These are phyloP conservation scores for Fraxinus nigra DNA, from an alignment of 305 asterid genomes.

Conservation along the genomic window DNA sequence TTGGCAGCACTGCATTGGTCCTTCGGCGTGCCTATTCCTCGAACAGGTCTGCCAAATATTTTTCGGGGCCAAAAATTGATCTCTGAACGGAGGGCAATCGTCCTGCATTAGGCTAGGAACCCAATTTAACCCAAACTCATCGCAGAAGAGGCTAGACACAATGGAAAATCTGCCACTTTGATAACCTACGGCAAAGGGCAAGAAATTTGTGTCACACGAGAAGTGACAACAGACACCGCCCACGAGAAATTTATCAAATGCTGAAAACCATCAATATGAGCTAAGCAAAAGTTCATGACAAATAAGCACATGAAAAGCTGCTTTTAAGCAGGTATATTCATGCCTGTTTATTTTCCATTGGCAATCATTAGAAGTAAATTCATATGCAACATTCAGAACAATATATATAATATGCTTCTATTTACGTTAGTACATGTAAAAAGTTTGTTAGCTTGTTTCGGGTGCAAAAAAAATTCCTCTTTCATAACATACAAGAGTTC, in stretches of 20 bases:
- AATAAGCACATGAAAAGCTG: background rate
- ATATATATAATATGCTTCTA: background rate
- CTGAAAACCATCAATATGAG: background rate
- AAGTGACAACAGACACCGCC: background rate
- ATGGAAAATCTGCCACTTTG: background rate
- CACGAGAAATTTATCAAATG: background rate
- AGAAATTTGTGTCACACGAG: background rate
- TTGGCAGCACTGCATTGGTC: background rate
- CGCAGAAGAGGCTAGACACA: background rate
- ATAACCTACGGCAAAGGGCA: background rate
- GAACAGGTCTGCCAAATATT: background rate
- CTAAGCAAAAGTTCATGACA: background rate
- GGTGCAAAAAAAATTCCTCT: slow-evolving; percentile 9
- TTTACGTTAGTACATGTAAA: background rate
- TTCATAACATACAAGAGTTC: slow-evolving; percentile 15
- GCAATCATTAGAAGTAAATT: background rate
- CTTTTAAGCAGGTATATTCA: background rate
- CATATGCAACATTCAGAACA: background rate
- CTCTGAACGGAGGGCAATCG: background rate
- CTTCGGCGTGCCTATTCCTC: background rate
- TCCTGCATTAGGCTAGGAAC: background rate
- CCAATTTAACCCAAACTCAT: background rate
- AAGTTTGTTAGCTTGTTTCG: background rate
- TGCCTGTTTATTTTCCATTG: background rate
- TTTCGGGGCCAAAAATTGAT: background rate